These are phyloP conservation scores for Penicillium sp. DNA, from an alignment of 2,329 filamentous ascomycete species.

Conservation along the genomic window DNA sequence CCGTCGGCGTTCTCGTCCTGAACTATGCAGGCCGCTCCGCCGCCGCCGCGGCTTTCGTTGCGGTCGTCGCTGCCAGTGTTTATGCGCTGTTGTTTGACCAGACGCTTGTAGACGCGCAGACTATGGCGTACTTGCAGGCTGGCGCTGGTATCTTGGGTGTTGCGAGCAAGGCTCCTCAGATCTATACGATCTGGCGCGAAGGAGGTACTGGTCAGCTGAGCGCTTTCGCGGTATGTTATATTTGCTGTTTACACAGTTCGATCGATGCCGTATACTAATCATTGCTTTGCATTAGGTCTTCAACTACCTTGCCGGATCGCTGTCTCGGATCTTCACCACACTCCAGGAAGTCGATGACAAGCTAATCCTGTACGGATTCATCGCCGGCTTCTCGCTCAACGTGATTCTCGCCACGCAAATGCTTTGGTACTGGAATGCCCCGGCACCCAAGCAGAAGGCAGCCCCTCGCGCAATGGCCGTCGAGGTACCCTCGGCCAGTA, in stretches of 20 bases:
- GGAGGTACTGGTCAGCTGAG: conserved; percentile 93
- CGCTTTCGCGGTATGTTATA: conserved; percentile 77
- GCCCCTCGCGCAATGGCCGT: conserved; percentile 25
- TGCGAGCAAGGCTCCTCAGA: conserved; percentile 91
- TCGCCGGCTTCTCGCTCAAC: conserved; percentile 89
- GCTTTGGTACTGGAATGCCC: conserved; percentile 89
- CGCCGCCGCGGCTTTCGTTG: conserved; percentile 73
- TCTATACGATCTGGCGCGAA: conserved; percentile 75
- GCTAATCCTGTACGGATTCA: conserved; percentile 89
- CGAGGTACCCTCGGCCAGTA: conserved; percentile 34
- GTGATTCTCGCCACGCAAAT: conserved; percentile 82
- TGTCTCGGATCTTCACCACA: conserved; percentile 95
- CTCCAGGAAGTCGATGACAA: conserved; percentile 96
- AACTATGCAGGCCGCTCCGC: conserved; percentile 69
- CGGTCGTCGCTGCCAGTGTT: conserved; percentile 64
- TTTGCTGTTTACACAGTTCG: background rate
- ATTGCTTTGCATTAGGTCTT: conserved; percentile 64
- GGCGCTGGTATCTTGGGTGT: conserved; percentile 78
- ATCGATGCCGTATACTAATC: conserved; percentile 2
- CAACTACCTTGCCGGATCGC: conserved; percentile 91
- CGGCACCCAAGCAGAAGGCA: conserved; percentile 41
- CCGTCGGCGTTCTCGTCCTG: conserved; percentile 81
- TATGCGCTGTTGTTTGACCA: conserved; percentile 66
- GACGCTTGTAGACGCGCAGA: conserved; percentile 61
- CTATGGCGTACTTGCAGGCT: conserved; percentile 72